Base-by-base conservation (phyloP, 306 rosid genomes). In the Gynostemma pentaphyllum region DNA sequence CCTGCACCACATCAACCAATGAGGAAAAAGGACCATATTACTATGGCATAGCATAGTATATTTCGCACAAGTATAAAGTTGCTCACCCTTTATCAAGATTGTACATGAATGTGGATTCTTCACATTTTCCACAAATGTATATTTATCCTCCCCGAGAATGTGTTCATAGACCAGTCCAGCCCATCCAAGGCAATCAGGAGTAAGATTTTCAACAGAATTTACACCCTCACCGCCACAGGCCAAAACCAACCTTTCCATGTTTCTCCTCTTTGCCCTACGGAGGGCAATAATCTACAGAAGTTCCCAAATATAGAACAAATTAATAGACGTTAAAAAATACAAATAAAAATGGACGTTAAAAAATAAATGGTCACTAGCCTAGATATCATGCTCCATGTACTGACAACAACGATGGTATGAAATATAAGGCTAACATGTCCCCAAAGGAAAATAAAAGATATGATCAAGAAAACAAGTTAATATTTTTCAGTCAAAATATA, bases 221-320 rank as follows among this genome's bases (percentile, higher is more conserved):
- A 92, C 77, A 4, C 96, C 95, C 81, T 92, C 99, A 16, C 99
- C 99, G 51, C 99, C 99, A 76, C 99, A 92, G 60, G 96, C 94
- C 81, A 92, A 76, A 74, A 92, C 95, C 90, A 92, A 73, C 32
- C 99, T 78, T 72, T 92, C 99, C 99, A 92, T 92, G 76, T 92
- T 92, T 79, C 99, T 92, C 74, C 88, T 88, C 85, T 92, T 92
- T n/a, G 99, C 99, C 77, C 99, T 84, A 37, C 99, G 80, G 26
- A 92, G 90, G 55, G 95, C 99, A 79, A 92, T 72, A 66, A 92
- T 92, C 99, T 92, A 72, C 39, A 19, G 72, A 34, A 30, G 2
- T 0, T 26, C 12, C 55, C 47, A 18, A 7, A n/a, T 51, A 29
- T 47, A 19, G 21, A 10, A 50, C 4, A 47, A 41, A 73, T 72